Base-by-base conservation (phyloP, 2,329 filamentous ascomycete genomes). In the Pseudomassariella vexata region DNA sequence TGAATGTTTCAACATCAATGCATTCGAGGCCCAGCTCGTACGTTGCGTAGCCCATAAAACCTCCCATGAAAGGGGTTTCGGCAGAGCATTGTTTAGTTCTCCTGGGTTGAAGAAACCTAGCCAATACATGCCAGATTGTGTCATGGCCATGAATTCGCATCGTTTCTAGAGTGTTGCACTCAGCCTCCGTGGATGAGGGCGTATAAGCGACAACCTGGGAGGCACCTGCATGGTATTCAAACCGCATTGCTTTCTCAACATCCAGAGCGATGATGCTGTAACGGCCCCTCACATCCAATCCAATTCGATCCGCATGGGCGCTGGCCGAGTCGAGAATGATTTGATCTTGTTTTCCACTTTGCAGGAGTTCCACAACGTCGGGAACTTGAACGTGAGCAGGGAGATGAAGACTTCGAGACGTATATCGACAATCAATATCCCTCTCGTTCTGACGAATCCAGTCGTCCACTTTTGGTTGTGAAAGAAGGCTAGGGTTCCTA, bases 21-120 rank as follows among this genome's bases (percentile, higher is more conserved):
- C 69, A 76, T 42, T 69, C 64, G 1, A 94, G 62, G 0, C 86
- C 85, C 52, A 88, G 76, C 55, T 95, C 88, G 39, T 95, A 94
- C 0, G 85, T 87, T 30, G 87, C 72, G 48, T 82, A 94, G 0
- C 88, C 88, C 60, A 94, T 76, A 37, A 94, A 79, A 0, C 88
- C 88, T 31, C 86, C 88, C 57, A 85, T 77, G 52, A 94, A 95
- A 0, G 84, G 73, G 1, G 60, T 59, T 20, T 55, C 49, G 0
- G 48, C 41, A 17, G 21, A 53, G 47, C 0, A 47, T 40, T 18
- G 46, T 35, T 18, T 49, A 35, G 7, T 46, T 36, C 16, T 42
- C 21, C 5, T 42, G 20, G 1, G 54, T 24, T 17, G 42, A 48
- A n/a, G 54, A 24, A 70, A 70, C 5, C 63, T 60, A 0, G 70